phyloP scores from a whole-genome alignment of 2,329 filamentous ascomycete species.

The Penicillium sclerotigenum region DNA sequence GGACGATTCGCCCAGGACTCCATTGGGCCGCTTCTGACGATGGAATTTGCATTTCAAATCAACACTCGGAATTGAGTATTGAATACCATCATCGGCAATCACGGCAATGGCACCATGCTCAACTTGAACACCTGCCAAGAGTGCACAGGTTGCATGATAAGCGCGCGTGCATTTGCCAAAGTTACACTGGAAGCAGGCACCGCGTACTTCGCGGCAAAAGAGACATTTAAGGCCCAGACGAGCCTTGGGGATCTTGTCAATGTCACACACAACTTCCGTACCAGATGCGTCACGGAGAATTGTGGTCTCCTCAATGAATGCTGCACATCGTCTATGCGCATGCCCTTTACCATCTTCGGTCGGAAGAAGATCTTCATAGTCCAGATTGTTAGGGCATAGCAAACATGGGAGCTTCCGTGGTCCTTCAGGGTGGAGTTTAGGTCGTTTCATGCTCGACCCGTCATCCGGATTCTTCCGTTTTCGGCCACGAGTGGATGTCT shows the following conservation, averaged over 20 bases:
- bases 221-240: conserved; percentile 90
- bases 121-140: conserved; percentile 85
- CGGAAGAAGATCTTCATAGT: conserved; percentile 74
- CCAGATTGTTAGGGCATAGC: conserved; percentile 86
- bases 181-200: conserved; percentile 96
- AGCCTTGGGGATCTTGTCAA: conserved; percentile 78
- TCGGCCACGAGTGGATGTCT: conserved; percentile 56
- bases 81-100: conserved; percentile 83
- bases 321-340: conserved; percentile 82
- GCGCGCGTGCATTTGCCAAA: conserved; percentile 89
- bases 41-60: conserved; percentile 96
- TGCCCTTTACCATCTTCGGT: conserved; percentile 79
- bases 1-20: conserved; percentile 63
- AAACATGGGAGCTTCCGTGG: conserved; percentile 77
- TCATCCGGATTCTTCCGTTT: conserved; percentile 66
- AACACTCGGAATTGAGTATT: conserved; percentile 88
- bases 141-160: conserved; percentile 93
- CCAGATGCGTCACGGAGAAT: conserved; percentile 68
- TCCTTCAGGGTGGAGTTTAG: conserved; percentile 68
- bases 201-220: conserved; percentile 88
- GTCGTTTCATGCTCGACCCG: conserved; percentile 69
- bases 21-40: conserved; percentile 78
- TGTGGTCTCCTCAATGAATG: conserved; percentile 89
- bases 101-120: conserved; percentile 83
- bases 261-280: conserved; percentile 71